These are phyloP conservation scores for Leccinum imitatum DNA, from an alignment of 768 basidiomycete species.

Conservation along the genomic window DNA sequence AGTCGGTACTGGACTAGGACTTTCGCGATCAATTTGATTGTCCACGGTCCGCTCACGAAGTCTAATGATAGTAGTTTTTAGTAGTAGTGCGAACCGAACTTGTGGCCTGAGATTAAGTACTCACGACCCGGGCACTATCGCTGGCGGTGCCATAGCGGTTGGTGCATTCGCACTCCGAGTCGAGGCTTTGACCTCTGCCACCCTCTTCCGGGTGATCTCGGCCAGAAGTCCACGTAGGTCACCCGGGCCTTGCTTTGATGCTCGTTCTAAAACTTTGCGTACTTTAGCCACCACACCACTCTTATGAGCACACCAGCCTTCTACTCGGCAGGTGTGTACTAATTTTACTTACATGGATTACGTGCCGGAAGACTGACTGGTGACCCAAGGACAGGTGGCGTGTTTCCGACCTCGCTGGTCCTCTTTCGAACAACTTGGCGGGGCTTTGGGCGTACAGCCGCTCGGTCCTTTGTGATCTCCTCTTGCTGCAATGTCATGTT, in stretches of 20 bases:
- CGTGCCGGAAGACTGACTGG: neutral
- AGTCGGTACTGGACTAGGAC: neutral
- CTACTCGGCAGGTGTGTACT: neutral
- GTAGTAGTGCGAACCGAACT: neutral
- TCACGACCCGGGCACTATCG: neutral
- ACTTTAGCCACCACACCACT: neutral
- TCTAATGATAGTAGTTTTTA: neutral
- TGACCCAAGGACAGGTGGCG: neutral
- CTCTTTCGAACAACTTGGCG: neutral
- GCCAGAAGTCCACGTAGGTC: neutral
- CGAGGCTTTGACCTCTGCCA: neutral
- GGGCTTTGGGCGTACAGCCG: neutral
- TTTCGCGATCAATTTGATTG: neutral
- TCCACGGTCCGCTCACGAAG: neutral
- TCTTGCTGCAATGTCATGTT: neutral
- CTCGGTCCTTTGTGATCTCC: neutral
- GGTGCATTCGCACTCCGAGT: neutral
- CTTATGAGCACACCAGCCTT: too few relatives aligned
- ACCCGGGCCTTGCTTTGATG: neutral
- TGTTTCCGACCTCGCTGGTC: neutral
- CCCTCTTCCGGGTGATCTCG: neutral
- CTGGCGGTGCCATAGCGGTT: neutral
- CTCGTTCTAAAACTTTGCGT: neutral
- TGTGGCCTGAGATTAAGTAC: neutral
- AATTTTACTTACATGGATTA: neutral